These are phyloP conservation scores for Cyclocybe cylindracea DNA, from an alignment of 768 basidiomycete species.

Conservation along the genomic window DNA sequence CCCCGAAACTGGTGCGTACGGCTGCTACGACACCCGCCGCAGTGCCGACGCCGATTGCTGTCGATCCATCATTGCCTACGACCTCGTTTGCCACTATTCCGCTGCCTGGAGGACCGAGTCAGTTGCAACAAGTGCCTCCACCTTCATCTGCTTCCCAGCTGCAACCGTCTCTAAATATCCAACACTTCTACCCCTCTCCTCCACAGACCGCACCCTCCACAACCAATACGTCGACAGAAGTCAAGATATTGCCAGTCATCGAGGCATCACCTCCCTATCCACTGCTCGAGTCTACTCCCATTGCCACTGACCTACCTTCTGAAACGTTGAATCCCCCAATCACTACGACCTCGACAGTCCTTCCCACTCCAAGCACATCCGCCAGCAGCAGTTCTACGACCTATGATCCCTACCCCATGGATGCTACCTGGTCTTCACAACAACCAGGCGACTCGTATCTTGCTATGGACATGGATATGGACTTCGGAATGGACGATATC, in stretches of 20 bases:
- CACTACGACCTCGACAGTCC: background rate
- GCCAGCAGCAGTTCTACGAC: conserved; percentile 21
- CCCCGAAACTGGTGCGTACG: conserved; percentile 33
- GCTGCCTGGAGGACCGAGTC: background rate
- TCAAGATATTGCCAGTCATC: conserved; percentile 28
- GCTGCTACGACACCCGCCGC: conserved; percentile 24
- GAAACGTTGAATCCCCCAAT: background rate
- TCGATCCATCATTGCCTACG: background rate
- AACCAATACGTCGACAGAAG: conserved; percentile 16
- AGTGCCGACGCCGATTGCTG: conserved; percentile 20
- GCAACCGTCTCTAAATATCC: conserved; percentile 23
- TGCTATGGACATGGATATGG: conserved; percentile 57
- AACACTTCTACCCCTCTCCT: conserved; percentile 65
- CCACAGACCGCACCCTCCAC: conserved; percentile 45
- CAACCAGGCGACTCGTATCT: conserved; percentile 37
- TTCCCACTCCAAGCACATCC: conserved; percentile 10
- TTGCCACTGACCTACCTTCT: background rate
- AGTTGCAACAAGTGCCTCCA: background rate
- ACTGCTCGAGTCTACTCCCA: conserved; percentile 8
- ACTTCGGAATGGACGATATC: conserved; percentile 38
- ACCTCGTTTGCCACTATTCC: background rate
- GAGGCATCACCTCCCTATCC: conserved; percentile 9
- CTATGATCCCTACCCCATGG: conserved; percentile 48
- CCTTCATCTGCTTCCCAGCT: conserved; percentile 8
- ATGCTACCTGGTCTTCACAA: conserved; percentile 35